Base-by-base conservation (phyloP, 208 protist species). In the Leishmania martiniquensis region DNA sequence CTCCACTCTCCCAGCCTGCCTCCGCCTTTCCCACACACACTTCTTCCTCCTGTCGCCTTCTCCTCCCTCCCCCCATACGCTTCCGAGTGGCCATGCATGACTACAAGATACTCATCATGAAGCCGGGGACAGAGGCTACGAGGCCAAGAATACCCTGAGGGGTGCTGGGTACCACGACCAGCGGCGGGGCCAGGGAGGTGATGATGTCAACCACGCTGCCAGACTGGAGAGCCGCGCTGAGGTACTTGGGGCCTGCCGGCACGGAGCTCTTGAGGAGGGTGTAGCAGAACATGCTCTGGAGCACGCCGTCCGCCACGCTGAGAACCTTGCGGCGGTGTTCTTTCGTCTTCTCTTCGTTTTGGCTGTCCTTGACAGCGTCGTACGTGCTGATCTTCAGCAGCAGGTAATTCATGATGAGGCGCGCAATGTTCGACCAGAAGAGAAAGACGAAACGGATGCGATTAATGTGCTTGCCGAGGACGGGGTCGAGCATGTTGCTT, bases 381-480 rank as follows among this genome's bases (percentile, higher is more conserved):
- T 83, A 88, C n/a, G 55, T 87, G 77, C 80, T 81, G 57, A 74
- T 73, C 86, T 88, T 89, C 29, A 88, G 59, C 15, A 91, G 37
- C 13, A 92, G 81, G 78, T 92, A 92, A 81, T 89, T 92, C 84
- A 89, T 87, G 42, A 87, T 80, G 34, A 88, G 85, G 47, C 86
- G 91, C n/a, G 77, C 74, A 25, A 97, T 68, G 78, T 95, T 97
- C n/a, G 89, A 95, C 80, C 87, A 97, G 83, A 97, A 97, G 73
- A 97, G 81, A 79, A 91, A 93, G 55, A 94, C 86, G 57, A 92
- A 91, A 65, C 91, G 89, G 45, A 95, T 81, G 78, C 89, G 86
- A 75, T 89, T 92, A 62, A 87, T 80, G 72, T 86, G 85, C 65
- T 85, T 84, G 44, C 78, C 87, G 34, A 88, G 60, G 0, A 37